Evolutionary conservation across 192 early-diverging fungal genomes (phyloP).

Genomic region (Coemansia sp.): DNA sequence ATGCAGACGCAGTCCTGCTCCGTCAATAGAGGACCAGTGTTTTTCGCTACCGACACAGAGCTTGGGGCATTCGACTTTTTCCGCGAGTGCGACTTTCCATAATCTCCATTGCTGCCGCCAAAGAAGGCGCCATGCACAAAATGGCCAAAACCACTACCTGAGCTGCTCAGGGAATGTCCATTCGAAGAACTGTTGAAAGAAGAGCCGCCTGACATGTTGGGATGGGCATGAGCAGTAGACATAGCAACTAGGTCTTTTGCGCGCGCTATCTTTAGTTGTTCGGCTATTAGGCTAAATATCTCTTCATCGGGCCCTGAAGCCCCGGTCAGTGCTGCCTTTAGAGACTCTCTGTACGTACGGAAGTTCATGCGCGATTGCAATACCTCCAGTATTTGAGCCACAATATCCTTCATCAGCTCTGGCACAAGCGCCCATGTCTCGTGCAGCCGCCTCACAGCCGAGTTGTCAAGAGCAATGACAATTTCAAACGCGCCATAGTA

Average conservation of each 20-base stretch:
- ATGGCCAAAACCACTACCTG: constrained; percentile 30
- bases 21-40: constrained; percentile 23
- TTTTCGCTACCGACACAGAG: constrained; percentile 18
- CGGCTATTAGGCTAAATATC: constrained; percentile 36
- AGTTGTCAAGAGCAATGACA: constrained; percentile 53
- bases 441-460: constrained; percentile 54
- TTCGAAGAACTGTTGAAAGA: constrained; percentile 16
- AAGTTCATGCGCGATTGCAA: constrained; percentile 55
- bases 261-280: constrained; percentile 48
- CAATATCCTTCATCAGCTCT: constrained; percentile 47
- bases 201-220: constrained; percentile 18
- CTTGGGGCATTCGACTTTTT: constrained; percentile 36
- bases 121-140: constrained; percentile 47
- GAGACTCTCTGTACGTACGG: constrained; percentile 53
- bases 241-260: constrained; percentile 42
- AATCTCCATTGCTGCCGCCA: constrained; percentile 28
- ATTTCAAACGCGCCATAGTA: constrained; percentile 59
- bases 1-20: constrained; percentile 57
- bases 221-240: constrained; percentile 18
- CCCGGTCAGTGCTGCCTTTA: constrained; percentile 48
- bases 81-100: constrained; percentile 39
- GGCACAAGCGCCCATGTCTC: constrained; percentile 53
- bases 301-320: constrained; percentile 52
- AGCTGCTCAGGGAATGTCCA: constrained; percentile 4
- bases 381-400: constrained; percentile 40